Conservation (phyloP, 202 grass and related monocot species). For the Zizania palustris region DNA sequence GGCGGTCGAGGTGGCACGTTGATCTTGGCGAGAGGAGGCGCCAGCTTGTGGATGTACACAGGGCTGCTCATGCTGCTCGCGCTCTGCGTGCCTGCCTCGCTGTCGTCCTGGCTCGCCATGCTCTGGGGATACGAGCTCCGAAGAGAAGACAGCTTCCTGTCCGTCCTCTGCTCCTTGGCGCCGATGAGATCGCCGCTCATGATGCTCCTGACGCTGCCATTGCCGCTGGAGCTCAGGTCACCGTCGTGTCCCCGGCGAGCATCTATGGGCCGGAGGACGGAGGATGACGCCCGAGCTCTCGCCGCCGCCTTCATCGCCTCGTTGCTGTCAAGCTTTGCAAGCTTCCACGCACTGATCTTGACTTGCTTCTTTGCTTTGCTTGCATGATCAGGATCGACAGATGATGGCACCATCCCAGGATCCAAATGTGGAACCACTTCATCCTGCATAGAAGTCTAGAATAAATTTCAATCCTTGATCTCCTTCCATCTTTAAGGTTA, state of each 20-base stretch:
- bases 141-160: conserved; percentile 42
- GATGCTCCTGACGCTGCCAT: conserved; percentile 65
- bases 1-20: conserved; percentile 41
- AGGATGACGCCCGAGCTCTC: conserved; percentile 77
- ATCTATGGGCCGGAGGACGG: conserved; percentile 71
- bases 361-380: conserved; percentile 77
- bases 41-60: conserved; percentile 42
- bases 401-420: conserved; percentile 71
- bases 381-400: conserved; percentile 62
- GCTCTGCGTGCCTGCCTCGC: conserved; percentile 61
- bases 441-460: conserved; percentile 47
- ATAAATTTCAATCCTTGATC: no score
- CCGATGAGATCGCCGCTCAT: conserved; percentile 45
- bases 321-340: conserved; percentile 74
- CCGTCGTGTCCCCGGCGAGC: conserved; percentile 30
- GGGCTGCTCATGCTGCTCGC: conserved; percentile 77
- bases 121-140: conserved; percentile 61
- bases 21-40: conserved; percentile 16
- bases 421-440: conserved; percentile 84
- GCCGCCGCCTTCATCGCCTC: conserved; percentile 74
- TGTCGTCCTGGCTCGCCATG: conserved; percentile 62
- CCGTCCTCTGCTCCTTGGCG: conserved; percentile 45
- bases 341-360: conserved; percentile 93
- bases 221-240: conserved; percentile 62
- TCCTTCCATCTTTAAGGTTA: no score